Base-by-base conservation (phyloP, 2,329 filamentous ascomycete genomes). In the Fusarium dimerum region DNA sequence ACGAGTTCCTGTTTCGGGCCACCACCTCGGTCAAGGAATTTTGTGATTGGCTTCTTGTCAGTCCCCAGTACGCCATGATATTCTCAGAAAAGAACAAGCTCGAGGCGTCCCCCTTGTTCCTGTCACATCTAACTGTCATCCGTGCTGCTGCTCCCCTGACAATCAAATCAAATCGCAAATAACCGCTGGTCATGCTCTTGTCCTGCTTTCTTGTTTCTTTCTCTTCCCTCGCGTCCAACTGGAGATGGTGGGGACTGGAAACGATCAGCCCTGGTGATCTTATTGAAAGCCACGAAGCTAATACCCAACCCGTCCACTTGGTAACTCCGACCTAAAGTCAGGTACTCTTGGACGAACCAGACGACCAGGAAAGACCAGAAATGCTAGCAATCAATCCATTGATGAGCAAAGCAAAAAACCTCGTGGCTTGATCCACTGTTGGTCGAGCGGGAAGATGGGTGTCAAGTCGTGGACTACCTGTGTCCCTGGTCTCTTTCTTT, bases 1-100 rank as follows among this genome's bases (percentile, higher is more conserved):
- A 65, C 62, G 62, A 63, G 30, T 65, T 63, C 47, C 62, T 65
- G 45, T 55, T 62, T 65, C 53, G 49, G 60, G 62, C 56, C 47
- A 45, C 43, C 52, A 47, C 44, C 49, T 54, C 50, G 43, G 45
- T 54, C 50, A 44, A 52, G 30, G 29, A 34, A 41, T 11, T 44
- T 9, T 46, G 18, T 48, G 48, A 65, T 65, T 65, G 62, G 62
- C 26, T 13, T 20, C 29, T 38, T 12, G 32, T 11, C 40, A 16
- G 43, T 15, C 4, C 32, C 7, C 32, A 4, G 32, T 36, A 15
- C 10, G 32, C 32, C 32, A 12, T 10, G 32, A 26, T 26, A 4
- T 26, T 4, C 20, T 26, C 5, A 26, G 32, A 15, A 36, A 10
- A 12, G 5, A 36, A 36, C 32, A 36, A 36, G 13, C 32, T 36